phyloP scores from a whole-genome alignment of 352 stramenopile species.

The Pythium utonaiense region DNA sequence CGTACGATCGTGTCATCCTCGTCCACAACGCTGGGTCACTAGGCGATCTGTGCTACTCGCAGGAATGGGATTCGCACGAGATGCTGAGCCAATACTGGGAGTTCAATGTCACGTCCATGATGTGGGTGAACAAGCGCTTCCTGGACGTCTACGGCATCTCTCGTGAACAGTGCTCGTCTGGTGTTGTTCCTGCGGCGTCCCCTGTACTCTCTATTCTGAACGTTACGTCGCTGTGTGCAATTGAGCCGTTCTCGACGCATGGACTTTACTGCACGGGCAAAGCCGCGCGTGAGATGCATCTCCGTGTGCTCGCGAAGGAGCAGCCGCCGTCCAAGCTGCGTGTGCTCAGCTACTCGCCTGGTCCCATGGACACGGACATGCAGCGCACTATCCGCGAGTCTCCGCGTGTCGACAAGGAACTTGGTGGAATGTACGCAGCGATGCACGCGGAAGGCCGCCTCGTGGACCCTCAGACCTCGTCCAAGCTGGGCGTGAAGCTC shows the following conservation, averaged over 20 bases:
- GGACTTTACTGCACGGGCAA: conserved; percentile 84
- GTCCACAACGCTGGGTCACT: conserved; percentile 87
- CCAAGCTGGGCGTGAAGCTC: conserved; percentile 54
- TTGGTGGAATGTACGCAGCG: conserved; percentile 39
- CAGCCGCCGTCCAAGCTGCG: conserved; percentile 38
- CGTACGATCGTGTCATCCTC: conserved; percentile 49
- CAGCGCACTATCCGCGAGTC: conserved; percentile 61
- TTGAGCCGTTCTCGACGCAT: conserved; percentile 78
- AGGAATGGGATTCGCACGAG: conserved; percentile 43
- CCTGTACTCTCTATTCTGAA: conserved; percentile 56
- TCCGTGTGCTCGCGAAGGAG: conserved; percentile 61
- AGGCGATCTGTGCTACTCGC: conserved; percentile 52
- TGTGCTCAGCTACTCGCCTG: conserved; percentile 84
- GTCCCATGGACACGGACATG: conserved; percentile 88
- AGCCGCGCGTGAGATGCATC: conserved; percentile 86
- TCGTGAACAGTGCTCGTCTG: conserved; percentile 29
- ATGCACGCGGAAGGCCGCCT: conserved; percentile 57
- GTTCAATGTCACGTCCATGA: conserved; percentile 81
- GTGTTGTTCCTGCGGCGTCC: not conserved
- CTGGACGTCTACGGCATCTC: conserved; percentile 54
- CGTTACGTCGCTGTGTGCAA: conserved; percentile 80
- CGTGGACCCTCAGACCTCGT: conserved; percentile 50
- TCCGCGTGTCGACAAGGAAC: conserved; percentile 30
- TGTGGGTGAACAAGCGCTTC: conserved; percentile 83
- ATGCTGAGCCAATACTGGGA: conserved; percentile 60